phyloP scores from a whole-genome alignment of 345 rosid genomes.

The Rhizophora mangle region DNA sequence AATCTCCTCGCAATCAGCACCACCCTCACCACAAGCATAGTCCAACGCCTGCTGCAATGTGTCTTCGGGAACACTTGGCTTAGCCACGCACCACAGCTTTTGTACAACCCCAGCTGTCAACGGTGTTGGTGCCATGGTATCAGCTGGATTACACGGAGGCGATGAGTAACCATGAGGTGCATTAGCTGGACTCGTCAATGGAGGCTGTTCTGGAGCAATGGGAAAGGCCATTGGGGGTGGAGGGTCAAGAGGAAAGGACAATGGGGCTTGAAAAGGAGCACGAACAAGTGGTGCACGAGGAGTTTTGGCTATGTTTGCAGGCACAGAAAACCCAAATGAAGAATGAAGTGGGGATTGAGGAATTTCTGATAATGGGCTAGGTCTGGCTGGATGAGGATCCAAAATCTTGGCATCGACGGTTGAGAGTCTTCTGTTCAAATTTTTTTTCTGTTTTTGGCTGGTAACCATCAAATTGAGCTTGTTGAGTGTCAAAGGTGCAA shows the following conservation, averaged over 20 bases:
- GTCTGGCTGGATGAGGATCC: slow-evolving; percentile 42
- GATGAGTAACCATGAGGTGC: slow-evolving; percentile 29
- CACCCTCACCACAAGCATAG: slow-evolving; percentile 70
- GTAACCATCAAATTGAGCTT: slow-evolving; percentile 47
- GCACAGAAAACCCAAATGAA: slow-evolving; percentile 49
- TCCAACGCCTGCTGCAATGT: slow-evolving; percentile 63
- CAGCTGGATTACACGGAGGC: slow-evolving; percentile 46
- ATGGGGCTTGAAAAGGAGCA: slow-evolving; percentile 18
- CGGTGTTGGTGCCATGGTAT: slow-evolving; percentile 31
- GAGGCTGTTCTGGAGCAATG: slow-evolving; percentile 43
- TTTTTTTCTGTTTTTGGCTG: slow-evolving; percentile 15
- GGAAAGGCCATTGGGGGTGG: slow-evolving; percentile 27
- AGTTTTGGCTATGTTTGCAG: slow-evolving; percentile 43
- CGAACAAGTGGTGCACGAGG: slow-evolving; percentile 33
- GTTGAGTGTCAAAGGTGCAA: slow-evolving; percentile 39
- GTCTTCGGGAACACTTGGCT: slow-evolving; percentile 63
- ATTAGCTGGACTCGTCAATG: slow-evolving; percentile 21
- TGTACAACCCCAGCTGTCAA: slow-evolving; percentile 26
- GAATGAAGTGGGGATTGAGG: slow-evolving; percentile 40
- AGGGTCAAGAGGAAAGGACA: slow-evolving; percentile 7
- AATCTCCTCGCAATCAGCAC: slow-evolving; percentile 59
- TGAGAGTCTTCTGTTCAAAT: slow-evolving; percentile 43
- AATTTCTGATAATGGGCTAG: slow-evolving; percentile 48
- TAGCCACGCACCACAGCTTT: slow-evolving; percentile 69
- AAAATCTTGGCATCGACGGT: slow-evolving; percentile 31